Base-by-base conservation (phyloP, 352 stramenopile genomes). In the Halophytophthora batemanensis region DNA sequence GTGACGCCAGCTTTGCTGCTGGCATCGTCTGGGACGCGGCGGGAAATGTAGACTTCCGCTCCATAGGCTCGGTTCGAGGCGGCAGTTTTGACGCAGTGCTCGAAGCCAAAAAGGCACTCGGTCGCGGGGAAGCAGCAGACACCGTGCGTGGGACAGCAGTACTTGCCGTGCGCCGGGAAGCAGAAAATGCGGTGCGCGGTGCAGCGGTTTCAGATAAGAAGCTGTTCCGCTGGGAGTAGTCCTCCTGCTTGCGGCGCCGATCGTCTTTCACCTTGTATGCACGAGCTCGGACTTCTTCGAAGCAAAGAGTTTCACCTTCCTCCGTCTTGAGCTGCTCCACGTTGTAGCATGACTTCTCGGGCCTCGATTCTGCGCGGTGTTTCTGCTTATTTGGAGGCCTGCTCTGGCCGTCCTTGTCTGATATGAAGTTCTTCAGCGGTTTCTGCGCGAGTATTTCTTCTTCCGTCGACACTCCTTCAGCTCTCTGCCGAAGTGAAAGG, bases 231-330 rank as follows among this genome's bases (percentile, higher is more conserved):
- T 75, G 52, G 28, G 25, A 38, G 10, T 50, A 37, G 49, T 59
- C 42, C 22, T 42, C 39, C 18, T 53, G 49, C 48, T 52, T 45
- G 43, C 51, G 49, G 28, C 38, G 54, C 54, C n/a, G 52, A 6
- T 57, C 44, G 18, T 33, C 10, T 25, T 40, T 46, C 10, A 50
- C 45, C 28, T 64, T 50, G 44, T 68, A 76, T 6, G 50, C 33
- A 17, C 57, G 63, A 7, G 82, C 80, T 59, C 84, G 72, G 37
- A 85, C 53, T 74, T 95, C 84, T 78, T 95, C 84, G 21, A 95
- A 95, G 25, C 70, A 91, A 38, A 90, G 42, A 7, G 70, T 46
- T 37, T 83, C 74, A 1, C 77, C 80, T 13, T 52, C 66, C 13
- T 47, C 58, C n/a, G 55, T 63, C 45, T 64, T 80, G 19, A 82